Evolutionary conservation across 2,329 filamentous ascomycete species (phyloP).

Genomic region (Pyrenophora seminiperda): DNA sequence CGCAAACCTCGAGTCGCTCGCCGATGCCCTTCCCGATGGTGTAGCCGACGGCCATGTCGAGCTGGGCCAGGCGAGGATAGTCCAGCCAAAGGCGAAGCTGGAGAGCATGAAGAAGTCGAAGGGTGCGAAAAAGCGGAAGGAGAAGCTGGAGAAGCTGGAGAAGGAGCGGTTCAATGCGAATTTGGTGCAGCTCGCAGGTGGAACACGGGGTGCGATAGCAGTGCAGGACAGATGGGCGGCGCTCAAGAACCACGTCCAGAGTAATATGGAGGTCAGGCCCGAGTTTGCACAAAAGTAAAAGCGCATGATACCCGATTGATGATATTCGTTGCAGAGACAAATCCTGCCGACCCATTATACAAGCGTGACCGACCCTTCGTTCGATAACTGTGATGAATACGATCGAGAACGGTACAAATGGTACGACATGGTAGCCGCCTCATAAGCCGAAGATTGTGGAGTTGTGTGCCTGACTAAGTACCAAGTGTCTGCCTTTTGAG

Average conservation of each 20-base stretch:
- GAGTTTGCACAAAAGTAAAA: slow-evolving; percentile 61
- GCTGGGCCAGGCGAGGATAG: slow-evolving; percentile 64
- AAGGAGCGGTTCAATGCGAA: slow-evolving; percentile 83
- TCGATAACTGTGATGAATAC: too few relatives aligned
- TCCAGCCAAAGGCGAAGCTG: slow-evolving; percentile 57
- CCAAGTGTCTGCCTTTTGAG: not conserved
- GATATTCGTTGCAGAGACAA: too few relatives aligned
- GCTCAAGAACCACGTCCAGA: slow-evolving; percentile 79
- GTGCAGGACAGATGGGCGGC: slow-evolving; percentile 70
- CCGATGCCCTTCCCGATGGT: slow-evolving; percentile 74
- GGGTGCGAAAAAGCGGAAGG: slow-evolving; percentile 84
- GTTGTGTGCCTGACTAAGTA: not conserved
- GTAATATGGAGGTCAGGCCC: slow-evolving; percentile 86
- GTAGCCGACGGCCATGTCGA: slow-evolving; percentile 38
- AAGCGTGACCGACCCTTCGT: too few relatives aligned
- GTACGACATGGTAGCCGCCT: not conserved
- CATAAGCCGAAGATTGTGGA: not conserved
- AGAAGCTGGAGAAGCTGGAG: slow-evolving; percentile 78
- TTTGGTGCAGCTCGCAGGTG: slow-evolving; percentile 71
- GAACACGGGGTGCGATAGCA: slow-evolving; percentile 19
- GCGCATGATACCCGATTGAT: too few relatives aligned
- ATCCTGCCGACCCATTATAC: too few relatives aligned
- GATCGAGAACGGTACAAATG: too few relatives aligned
- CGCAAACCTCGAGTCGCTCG: slow-evolving; percentile 74
- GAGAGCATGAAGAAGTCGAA: slow-evolving; percentile 62